Evolutionary conservation across 2,329 filamentous ascomycete species (phyloP).

Genomic region (Lasiodiplodia gonubiensis): DNA sequence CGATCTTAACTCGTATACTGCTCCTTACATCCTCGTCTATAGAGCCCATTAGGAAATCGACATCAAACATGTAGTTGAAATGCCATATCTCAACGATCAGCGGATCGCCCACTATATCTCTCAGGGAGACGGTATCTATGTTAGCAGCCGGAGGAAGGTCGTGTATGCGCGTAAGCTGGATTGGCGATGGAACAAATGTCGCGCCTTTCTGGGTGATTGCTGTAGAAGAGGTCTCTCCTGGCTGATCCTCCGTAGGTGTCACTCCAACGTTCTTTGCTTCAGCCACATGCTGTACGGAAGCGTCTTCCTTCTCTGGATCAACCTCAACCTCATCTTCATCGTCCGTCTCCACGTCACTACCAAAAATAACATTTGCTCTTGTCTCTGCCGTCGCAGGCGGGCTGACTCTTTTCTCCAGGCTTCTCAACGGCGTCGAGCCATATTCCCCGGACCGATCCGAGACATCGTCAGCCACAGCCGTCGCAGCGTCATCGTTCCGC

Average conservation of each 20-base stretch:
- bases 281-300: not conserved
- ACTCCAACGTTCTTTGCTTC: not conserved
- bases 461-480: not conserved
- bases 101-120: slow-evolving; percentile 74
- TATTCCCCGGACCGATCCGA: not conserved
- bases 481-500: not conserved
- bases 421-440: not conserved
- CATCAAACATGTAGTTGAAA: slow-evolving; percentile 71
- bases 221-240: not conserved
- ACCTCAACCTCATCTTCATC: not conserved
- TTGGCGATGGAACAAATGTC: slow-evolving; percentile 62
- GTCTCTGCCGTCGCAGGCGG: not conserved
- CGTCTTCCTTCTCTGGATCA: not conserved
- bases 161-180: slow-evolving; percentile 72
- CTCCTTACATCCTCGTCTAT: slow-evolving; percentile 63
- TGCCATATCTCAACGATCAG: slow-evolving; percentile 74
- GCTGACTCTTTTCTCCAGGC: not conserved
- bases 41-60: slow-evolving; percentile 64
- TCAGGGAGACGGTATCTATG: slow-evolving; percentile 67
- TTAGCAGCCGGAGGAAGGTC: slow-evolving; percentile 68
- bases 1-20: slow-evolving; percentile 61
- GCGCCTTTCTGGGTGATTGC: not conserved
- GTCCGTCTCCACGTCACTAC: slow-evolving; percentile 2
- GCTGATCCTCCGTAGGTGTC: too few relatives aligned
- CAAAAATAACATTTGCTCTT: not conserved